Evolutionary conservation across 805 yeast genomes (phyloP), one percentile per base, ranked within the genome.

Genomic region (Ogataea saltuana): DNA sequence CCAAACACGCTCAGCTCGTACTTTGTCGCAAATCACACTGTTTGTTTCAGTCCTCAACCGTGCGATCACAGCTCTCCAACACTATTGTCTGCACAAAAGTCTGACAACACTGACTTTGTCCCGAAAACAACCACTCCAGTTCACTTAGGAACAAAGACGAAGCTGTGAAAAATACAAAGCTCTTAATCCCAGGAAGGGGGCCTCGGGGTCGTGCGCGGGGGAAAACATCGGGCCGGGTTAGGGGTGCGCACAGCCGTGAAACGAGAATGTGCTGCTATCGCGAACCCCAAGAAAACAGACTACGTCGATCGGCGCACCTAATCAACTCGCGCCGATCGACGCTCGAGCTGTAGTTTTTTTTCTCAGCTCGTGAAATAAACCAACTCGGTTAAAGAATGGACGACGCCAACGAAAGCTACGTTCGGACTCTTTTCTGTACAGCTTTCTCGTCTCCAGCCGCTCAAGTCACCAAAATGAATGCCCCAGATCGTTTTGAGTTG

Each of bases 401-500:
- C 28, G 28, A 25, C 28, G 28, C 13, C 28, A 25, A 25, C 12
- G n/a, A 25, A 12, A 25, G 13, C 10, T 12, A 11, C 12, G 6
- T 25, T 25, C 12, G n/a, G 4, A 25, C 28, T 22, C 5, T 13
- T 18, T 28, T 13, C 18, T 5, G 6, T 4, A 28, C 16, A 28
- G 18, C 31, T 10, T 28, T 22, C 11, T 22, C 26, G 7, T 22
- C n/a, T n/a, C n/a, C n/a, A n/a, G n/a, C n/a, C n/a, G n/a, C n/a
- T 28, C 6, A 11, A 34, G 32, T 33, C 41, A 29, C 26, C 38
- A 58, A 34, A 44, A 91, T 93, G 99, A 93, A 93, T 71, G 98
- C 98, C 60, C 99, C 99, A 68, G 99, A 93, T 71, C 84, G 99
- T 76, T 93, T 91, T 65, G 99, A 93, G 74, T 80, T 93, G 30